Evolutionary conservation across 2,329 filamentous ascomycete genomes (phyloP).

Genomic region (Cucurbitaria berberidis): DNA sequence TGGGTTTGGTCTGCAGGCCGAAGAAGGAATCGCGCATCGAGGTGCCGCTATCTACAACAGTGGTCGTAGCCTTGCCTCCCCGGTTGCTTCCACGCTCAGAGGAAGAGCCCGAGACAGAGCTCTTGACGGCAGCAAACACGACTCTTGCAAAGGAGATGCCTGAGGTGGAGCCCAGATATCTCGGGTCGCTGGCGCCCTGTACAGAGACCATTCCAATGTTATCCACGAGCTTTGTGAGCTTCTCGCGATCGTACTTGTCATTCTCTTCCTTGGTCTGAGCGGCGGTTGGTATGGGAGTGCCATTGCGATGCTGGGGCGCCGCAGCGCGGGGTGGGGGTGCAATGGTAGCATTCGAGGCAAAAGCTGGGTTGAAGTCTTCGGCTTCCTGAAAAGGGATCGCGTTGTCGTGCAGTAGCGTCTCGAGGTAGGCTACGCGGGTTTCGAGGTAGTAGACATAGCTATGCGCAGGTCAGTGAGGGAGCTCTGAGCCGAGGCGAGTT

Average conservation of each 20-base stretch:
- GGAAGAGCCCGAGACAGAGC: constrained; percentile 61
- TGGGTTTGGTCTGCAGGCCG: constrained; percentile 89
- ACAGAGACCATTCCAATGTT: constrained; percentile 79
- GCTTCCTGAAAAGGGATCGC: constrained; percentile 75
- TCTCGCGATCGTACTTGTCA: constrained; percentile 64
- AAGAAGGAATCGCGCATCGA: constrained; percentile 97
- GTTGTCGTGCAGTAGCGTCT: constrained; percentile 73
- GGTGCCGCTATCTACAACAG: constrained; percentile 65
- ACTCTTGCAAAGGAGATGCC: constrained; percentile 94
- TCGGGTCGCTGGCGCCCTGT: constrained; percentile 76
- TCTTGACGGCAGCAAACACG: constrained; percentile 91
- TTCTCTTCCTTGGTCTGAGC: constrained; percentile 42
- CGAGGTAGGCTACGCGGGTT: constrained; percentile 81
- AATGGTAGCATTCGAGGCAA: constrained; percentile 44
- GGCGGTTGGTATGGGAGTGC: constrained; percentile 19
- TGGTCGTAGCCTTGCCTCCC: constrained; percentile 59
- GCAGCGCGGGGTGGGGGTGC: constrained; percentile 12
- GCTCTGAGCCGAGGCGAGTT: constrained; percentile 4
- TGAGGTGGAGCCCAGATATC: constrained; percentile 82
- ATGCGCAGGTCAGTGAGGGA: constrained; percentile 12
- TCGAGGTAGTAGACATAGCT: constrained; percentile 97
- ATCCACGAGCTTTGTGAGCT: constrained; percentile 69
- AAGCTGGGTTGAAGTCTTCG: constrained; percentile 62
- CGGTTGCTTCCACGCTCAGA: constrained; percentile 70
- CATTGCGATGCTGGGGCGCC: constrained; percentile 31